Percentiles rank a stretch among this genome's conserved stretches.
phyloP scores from a whole-genome alignment of 2,329 filamentous ascomycete species.

The Ceratocystis diversiconidia region DNA sequence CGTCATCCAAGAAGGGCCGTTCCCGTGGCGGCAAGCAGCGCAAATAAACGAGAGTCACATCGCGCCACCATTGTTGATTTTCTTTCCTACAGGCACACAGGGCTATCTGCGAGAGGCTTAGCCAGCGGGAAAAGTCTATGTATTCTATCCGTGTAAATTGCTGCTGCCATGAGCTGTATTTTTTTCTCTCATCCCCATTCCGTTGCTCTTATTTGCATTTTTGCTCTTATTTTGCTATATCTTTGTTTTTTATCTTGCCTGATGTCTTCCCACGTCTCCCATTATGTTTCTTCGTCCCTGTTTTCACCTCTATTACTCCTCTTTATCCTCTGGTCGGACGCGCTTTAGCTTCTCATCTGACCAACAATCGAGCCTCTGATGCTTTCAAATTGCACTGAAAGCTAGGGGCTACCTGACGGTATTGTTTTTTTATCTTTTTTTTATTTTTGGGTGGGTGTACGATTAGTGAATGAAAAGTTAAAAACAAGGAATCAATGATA shows the following conservation, averaged over 20 bases:
- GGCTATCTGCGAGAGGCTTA: neutral
- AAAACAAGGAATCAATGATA: neutral
- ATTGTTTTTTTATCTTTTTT: neutral
- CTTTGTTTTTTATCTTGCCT: neutral
- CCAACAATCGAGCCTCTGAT: neutral
- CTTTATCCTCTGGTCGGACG: neutral
- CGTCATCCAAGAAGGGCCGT: constrained; percentile 29
- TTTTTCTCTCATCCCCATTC: constrained; percentile 6
- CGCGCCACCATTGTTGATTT: neutral
- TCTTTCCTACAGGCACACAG: neutral
- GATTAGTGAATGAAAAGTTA: constrained; percentile 6
- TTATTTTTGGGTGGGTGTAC: constrained; percentile 4
- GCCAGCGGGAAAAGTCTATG: neutral
- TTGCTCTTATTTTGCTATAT: neutral
- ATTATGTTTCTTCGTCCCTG: neutral
- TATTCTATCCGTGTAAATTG: neutral
- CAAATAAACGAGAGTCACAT: neutral
- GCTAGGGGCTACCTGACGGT: neutral
- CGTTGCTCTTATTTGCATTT: constrained; percentile 8
- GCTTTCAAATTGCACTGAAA: neutral
- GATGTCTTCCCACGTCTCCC: constrained; percentile 1
- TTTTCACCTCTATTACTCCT: neutral
- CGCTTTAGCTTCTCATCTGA: neutral
- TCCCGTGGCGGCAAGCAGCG: constrained; percentile 36
- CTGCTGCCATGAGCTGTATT: neutral